Base-by-base conservation (phyloP, 2,329 filamentous ascomycete species). In the Hypoxylon sp. region DNA sequence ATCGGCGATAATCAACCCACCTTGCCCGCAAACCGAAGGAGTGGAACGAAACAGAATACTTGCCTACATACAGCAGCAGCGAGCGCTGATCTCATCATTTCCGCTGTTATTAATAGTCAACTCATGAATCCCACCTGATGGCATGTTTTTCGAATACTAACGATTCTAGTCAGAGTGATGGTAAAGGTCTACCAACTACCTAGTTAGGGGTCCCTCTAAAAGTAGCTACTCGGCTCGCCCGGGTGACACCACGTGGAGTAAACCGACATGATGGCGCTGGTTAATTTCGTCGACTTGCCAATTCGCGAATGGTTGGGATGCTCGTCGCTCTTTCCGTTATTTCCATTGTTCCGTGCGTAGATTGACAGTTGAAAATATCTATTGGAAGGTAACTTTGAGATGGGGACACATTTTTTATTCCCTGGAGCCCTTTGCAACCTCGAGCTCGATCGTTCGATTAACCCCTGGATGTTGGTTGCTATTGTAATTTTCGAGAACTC, bases 61-160 rank as follows among this genome's bases (percentile, higher is more conserved):
- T 43, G 19, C 30, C 49, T 11, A n/a, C n/a, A n/a, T n/a, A n/a
- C n/a, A n/a, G n/a, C n/a, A n/a, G 22, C 17, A 8, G 6, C 56
- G n/a, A 60, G 59, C 41, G 54, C 50, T 48, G 56, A 56, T 61
- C 49, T n/a, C 39, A 34, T 34, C 20, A 43, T 30, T 32, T 48
- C 17, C 4, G 41, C 34, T 19, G 41, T 51, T 64, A 65, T 61
- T 65, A 67, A 65, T 67, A 67, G 62, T 50, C 46, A 30, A 41
- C 43, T 51, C 37, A 50, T 52, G 43, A 41, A 48, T 51, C 32
- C 37, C 49, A 22, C 22, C 22, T 39, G 17, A 52, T 20, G n/a
- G 19, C 37, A 37, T 11, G 34, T 55, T 49, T 26, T 39, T 17
- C 17, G 32, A 32, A 37, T 17, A 34, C 48, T 26, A 46, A 56